Evolutionary conservation across 441 rosid species (phyloP), one percentile per base, ranked within the genome.

Genomic region (Adansonia rubrostipa): DNA sequence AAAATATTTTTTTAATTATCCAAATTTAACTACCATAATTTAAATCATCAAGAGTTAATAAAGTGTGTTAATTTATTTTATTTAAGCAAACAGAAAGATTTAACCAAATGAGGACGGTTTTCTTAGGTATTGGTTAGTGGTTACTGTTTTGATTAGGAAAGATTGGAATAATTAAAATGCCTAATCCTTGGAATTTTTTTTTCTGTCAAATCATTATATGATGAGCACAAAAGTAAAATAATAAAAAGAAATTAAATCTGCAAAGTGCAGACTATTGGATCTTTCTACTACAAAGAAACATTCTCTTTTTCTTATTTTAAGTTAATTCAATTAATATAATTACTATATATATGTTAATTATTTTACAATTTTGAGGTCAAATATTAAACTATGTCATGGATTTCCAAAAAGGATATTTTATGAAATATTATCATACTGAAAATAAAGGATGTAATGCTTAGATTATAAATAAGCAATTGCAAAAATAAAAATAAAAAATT

Each of bases 131-230:
- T 36, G 40, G 40, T 48, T 11, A 11, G 53, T 48, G 53, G 53
- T 48, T 36, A 36, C 40, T 36, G 40, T 62, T 71, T 83, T 70
- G 68, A 81, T 82, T 81, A 76, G 70, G 78, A 86, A 79, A 84
- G 84, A 77, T 81, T 73, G 75, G 71, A 53, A 76, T 80, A 67
- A 82, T 79, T 50, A 71, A 80, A 80, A 64, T 67, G 78, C 65
- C 80, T 74, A 78, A 86, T 85, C 81, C 80, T 84, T 48, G 74
- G 84, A 86, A 84, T 78, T 78, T 76, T 13, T 51, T 64, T 75
- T 48, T 67, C 71, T 73, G 48, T 79, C 82, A 84, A 88, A 86
- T 89, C 87, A 89, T 85, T 87, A 82, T 85, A 80, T 47, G 80
- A 79, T 84, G 85, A 76, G 71, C 22, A 47, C 22, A 57, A 17